Base-by-base conservation (phyloP, 2,329 filamentous ascomycete species). In the Verruconis gallopava region DNA sequence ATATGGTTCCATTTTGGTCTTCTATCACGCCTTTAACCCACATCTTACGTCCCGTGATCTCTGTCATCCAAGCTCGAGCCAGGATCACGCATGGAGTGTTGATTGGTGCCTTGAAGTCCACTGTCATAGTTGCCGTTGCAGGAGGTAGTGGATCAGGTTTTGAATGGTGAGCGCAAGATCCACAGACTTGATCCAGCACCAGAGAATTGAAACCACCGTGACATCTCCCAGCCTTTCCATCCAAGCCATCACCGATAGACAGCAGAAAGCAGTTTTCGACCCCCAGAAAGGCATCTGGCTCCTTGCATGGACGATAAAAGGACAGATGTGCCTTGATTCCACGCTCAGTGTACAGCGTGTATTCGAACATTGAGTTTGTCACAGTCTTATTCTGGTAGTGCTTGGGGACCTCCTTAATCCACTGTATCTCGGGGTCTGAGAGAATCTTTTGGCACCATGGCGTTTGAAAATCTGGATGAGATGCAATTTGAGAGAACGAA, bases 51-150 rank as follows among this genome's bases (percentile, higher is more conserved):
- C 37, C 14, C 11, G 5, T n/a, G 5, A 21, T 21, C 37, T 38
- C 37, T 6, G 22, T 25, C 15, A 25, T 19, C 37, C 37, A 38
- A 5, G 15, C 37, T 21, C 37, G 37, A 32, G 15, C 12, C 5
- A 38, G 19, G 37, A 38, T 25, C 12, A 38, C 9, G 9, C 37
- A 5, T 9, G 37, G 37, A 6, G 37, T 32, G 20, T 38, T 15
- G 37, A 38, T 38, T 11, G 18, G 11, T 9, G 5, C 5, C 19
- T 38, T 38, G 20, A 6, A 38, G 20, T 38, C 37, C 9, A 38
- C 37, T 9, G 37, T 38, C 14, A 38, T 38, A 6, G 37, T 38
- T 21, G 37, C 37, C 6, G 37, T 38, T 9, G 37, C 37, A 11
- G 37, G 37, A 9, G 37, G 37, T 6, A 21, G 14, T 30, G 25